Evolutionary conservation across 2,329 filamentous ascomycete species (phyloP).

Genomic region (Exophiala sp.): DNA sequence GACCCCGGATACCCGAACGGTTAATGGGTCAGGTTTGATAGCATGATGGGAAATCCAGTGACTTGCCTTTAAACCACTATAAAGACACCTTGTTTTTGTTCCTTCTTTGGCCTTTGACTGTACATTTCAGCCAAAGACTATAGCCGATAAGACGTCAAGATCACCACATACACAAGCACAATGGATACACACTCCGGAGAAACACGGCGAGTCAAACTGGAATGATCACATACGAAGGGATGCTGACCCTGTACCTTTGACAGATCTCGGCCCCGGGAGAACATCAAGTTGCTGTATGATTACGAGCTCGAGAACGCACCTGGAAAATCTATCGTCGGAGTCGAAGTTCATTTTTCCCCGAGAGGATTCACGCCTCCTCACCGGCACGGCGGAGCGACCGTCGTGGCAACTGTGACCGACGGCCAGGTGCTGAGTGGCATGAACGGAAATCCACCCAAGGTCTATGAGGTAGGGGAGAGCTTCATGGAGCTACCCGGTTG

Average conservation of each 20-base stretch:
- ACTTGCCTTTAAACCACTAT: no score
- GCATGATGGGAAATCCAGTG: no score
- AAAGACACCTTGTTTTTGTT: no score
- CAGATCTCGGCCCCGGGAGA: not conserved
- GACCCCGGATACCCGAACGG: no score
- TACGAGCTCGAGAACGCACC: not conserved
- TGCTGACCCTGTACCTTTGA: not conserved
- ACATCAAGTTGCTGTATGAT: not conserved
- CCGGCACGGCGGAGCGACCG: constrained; percentile 44
- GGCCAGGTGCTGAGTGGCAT: constrained; percentile 47
- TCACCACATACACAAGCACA: no score
- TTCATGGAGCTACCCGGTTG: constrained; percentile 15
- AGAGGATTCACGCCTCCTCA: constrained; percentile 39
- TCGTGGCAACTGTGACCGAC: constrained; percentile 39
- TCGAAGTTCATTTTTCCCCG: not conserved
- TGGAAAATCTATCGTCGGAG: not conserved
- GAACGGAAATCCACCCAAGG: constrained; percentile 30
- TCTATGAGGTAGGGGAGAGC: constrained; percentile 6
- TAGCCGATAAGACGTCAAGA: no score
- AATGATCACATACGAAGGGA: not conserved
- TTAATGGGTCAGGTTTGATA: no score
- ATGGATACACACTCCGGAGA: no score
- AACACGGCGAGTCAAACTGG: not conserved
- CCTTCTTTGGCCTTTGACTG: no score
- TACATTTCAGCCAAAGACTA: no score